Evolutionary conservation across 2,329 filamentous ascomycete species (phyloP).

Genomic region (Daldinia eschscholtzii): DNA sequence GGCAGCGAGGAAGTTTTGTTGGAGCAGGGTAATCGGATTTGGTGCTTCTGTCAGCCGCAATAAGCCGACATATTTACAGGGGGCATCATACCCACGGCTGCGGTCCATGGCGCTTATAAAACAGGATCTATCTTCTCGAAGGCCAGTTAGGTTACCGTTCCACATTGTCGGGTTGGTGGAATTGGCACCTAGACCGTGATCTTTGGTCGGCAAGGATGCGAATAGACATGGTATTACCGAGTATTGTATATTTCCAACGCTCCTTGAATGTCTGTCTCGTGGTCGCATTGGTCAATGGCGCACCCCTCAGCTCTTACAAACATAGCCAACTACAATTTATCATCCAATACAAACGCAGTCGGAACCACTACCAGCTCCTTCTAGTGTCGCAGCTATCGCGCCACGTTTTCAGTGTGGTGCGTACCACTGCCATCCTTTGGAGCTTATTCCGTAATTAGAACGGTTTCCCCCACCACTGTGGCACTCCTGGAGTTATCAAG

Average conservation of each 20-base stretch:
- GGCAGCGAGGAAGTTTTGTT: background rate
- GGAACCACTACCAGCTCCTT: background rate
- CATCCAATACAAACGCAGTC: background rate
- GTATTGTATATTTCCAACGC: background rate
- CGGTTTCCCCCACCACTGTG: background rate
- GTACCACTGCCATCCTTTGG: background rate
- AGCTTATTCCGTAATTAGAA: background rate
- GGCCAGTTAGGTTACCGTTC: background rate
- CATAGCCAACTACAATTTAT: background rate
- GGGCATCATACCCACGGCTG: constrained; percentile 17
- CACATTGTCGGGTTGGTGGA: background rate
- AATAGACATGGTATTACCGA: background rate
- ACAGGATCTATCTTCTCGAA: background rate
- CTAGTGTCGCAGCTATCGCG: background rate
- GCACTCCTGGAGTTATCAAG: background rate
- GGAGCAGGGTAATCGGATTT: background rate
- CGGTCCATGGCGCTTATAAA: constrained; percentile 14
- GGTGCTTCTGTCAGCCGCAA: background rate
- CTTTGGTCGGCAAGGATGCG: background rate
- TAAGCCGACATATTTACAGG: constrained; percentile 17
- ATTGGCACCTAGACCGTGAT: background rate
- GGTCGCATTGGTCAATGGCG: background rate
- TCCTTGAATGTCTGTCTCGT: background rate
- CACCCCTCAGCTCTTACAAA: background rate
- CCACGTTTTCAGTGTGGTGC: background rate